Evolutionary conservation across 2,329 filamentous ascomycete species (phyloP), one percentile per base, ranked within the genome.

Genomic region (Pyrenophora teres): DNA sequence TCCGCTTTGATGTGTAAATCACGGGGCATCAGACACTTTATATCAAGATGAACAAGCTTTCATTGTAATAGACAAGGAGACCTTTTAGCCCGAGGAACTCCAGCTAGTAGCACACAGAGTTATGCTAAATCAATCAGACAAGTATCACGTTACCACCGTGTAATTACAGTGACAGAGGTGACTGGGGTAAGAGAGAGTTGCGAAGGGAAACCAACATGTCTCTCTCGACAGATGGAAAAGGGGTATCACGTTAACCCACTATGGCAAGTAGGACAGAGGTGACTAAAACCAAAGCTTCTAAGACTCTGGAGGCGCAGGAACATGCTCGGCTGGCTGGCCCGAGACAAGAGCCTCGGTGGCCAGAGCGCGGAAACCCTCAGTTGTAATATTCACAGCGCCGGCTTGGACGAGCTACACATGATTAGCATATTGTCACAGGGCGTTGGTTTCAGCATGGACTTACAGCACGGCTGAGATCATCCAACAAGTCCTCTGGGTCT

Each of bases 391-490:
- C 10, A 97, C 92, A 7, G 94, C 93, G 42, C 94, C 93, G 5
- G 94, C 92, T 85, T 97, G 89, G 25, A 97, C 92, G 57, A 99
- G 85, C 73, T 76, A 30, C 12, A 45, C 1, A 1, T 25, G n/a
- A 35, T 68, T 46, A 67, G 60, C 27, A 54, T 18, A 3, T 33
- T 25, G 15, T 31, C 25, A 31, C 25, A 16, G 23, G 21, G 38
- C 16, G 40, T 12, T 30, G 2, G 8, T n/a, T 7, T 32, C 12
- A 6, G 16, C 2, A 30, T 8, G 40, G 31, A 86, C 90, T 82
- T 85, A 95, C 91, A 64, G 94, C 94, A 64, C 92, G 86, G 56
- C 87, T 89, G 52, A 99, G 78, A 75, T 99, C 94, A 69, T 97
- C 93, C 69, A 97, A 90, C 66, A 99, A 73, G 78, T 99, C 94